Percentiles rank a stretch among this genome's conserved stretches.
phyloP scores from a whole-genome alignment of 352 stramenopile genomes.

The Phytophthora boehmeriae region DNA sequence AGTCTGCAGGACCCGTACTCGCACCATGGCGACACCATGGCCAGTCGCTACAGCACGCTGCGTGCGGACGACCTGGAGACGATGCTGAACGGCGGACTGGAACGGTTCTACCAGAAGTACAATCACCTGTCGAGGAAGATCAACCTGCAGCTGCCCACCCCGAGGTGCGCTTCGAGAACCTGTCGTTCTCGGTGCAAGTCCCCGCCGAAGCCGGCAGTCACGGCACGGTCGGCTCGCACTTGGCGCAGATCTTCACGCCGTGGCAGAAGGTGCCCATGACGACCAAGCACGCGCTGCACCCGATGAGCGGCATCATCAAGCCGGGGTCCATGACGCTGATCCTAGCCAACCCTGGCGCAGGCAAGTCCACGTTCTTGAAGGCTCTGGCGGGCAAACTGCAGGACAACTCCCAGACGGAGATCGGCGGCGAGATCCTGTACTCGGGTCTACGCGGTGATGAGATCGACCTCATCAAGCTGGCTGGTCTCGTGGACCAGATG shows the following conservation, averaged over 20 bases:
- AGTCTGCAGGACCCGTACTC: slow-evolving; percentile 71
- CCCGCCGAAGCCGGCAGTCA: slow-evolving; percentile 45
- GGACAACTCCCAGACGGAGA: slow-evolving; percentile 42
- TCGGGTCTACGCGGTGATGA: slow-evolving; percentile 56
- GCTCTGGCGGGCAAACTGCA: slow-evolving; percentile 65
- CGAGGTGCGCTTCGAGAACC: slow-evolving; percentile 70
- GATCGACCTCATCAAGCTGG: slow-evolving; percentile 72
- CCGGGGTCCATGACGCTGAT: slow-evolving; percentile 62
- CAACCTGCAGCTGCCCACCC: slow-evolving; percentile 61
- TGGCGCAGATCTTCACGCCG: slow-evolving; percentile 51
- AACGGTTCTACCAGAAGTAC: slow-evolving; percentile 80
- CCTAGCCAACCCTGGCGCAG: slow-evolving; percentile 71
- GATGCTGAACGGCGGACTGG: slow-evolving; percentile 62
- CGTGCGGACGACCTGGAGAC: slow-evolving; percentile 55
- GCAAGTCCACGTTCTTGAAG: slow-evolving; percentile 84
- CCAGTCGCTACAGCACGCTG: slow-evolving; percentile 56
- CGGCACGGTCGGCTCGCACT: slow-evolving; percentile 58
- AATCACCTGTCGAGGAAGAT: slow-evolving; percentile 61
- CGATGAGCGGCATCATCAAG: slow-evolving; percentile 89
- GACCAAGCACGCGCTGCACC: slow-evolving; percentile 58
- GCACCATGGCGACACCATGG: slow-evolving; percentile 44
- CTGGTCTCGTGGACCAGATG: slow-evolving; percentile 55
- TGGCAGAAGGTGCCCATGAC: slow-evolving; percentile 49
- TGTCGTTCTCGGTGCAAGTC: slow-evolving; percentile 59
- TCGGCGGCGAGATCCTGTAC: slow-evolving; percentile 71